Evolutionary conservation across 805 yeast genomes (phyloP).

Genomic region (Kluyveromyces dobzhanskii): DNA sequence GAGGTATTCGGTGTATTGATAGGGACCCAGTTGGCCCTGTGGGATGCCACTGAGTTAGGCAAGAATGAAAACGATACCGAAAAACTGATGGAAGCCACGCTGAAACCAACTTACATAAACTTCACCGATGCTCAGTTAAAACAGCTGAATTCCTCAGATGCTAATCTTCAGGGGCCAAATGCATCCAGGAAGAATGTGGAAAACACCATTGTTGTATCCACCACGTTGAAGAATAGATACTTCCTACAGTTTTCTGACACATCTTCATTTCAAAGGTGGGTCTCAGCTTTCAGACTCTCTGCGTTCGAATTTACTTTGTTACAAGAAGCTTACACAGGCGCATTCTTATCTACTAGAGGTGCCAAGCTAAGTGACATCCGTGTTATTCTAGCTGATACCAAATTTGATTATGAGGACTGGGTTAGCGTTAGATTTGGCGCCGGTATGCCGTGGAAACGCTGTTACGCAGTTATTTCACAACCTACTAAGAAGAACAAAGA

Average conservation of each 20-base stretch:
- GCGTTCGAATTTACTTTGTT: constrained; percentile 72
- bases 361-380: constrained; percentile 78
- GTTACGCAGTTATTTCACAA: constrained; percentile 84
- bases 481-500: constrained; percentile 36
- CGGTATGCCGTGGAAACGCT: constrained; percentile 96
- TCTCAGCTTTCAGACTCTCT: constrained; percentile 71
- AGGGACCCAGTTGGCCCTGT: constrained; percentile 86
- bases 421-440: constrained; percentile 89
- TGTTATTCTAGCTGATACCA: constrained; percentile 74
- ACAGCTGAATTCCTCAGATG: constrained; percentile 57
- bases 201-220: constrained; percentile 80
- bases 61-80: constrained; percentile 34
- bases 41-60: constrained; percentile 72
- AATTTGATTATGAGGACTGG: constrained; percentile 89
- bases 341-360: constrained; percentile 86
- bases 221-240: constrained; percentile 84
- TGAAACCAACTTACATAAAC: constrained; percentile 82
- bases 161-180: constrained; percentile 44
- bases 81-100: constrained; percentile 45
- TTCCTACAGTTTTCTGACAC: constrained; percentile 67
- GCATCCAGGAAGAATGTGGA: constrained; percentile 39
- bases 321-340: constrained; percentile 96
- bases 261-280: constrained; percentile 67
- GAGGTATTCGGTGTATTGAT: constrained; percentile 88
- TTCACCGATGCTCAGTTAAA: constrained; percentile 84